Conservation (phyloP, 2,329 filamentous ascomycete genomes). For the Cordyceps sp. region DNA sequence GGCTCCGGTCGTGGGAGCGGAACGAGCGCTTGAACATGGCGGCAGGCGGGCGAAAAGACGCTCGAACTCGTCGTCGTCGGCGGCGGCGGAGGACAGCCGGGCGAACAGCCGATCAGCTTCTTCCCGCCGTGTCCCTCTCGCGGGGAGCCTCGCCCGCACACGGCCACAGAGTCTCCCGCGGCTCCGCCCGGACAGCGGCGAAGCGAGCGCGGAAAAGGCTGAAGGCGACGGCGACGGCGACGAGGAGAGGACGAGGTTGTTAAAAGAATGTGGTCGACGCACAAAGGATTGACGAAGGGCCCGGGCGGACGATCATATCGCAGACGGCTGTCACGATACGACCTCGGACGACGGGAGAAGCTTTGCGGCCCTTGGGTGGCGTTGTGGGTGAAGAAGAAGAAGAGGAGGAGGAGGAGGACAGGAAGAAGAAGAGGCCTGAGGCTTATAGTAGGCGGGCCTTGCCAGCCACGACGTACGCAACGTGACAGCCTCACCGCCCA, state of each 20-base stretch:
- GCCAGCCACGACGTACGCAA: too few species aligned
- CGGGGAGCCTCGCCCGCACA: too few species aligned
- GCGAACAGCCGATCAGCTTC: too few species aligned
- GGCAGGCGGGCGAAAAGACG: constrained; percentile 19
- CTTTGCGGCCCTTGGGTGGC: constrained; percentile 44
- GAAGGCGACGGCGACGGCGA: too few species aligned
- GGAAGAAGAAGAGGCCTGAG: background rate
- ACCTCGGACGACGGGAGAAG: constrained; percentile 24
- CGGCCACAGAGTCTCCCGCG: too few species aligned
- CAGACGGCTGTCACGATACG: too few species aligned
- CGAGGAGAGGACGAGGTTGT: constrained; percentile 26
- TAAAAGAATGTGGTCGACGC: constrained; percentile 18
- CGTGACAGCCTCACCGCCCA: too few species aligned
- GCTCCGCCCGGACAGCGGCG: too few species aligned
- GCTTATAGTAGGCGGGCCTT: background rate
- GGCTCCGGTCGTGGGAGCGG: constrained; percentile 52
- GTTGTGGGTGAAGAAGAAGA: constrained; percentile 29
- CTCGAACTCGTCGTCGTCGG: too few species aligned
- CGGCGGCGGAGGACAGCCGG: too few species aligned
- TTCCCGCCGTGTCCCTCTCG: too few species aligned
- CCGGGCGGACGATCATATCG: constrained; percentile 36
- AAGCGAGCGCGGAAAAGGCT: too few species aligned
- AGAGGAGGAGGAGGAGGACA: constrained; percentile 4
- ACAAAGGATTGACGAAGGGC: constrained; percentile 30
- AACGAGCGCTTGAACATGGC: constrained; percentile 90